These are phyloP conservation scores for Pleoardoris graminearum DNA, from an alignment of 2,329 filamentous ascomycete genomes.

Conservation along the genomic window DNA sequence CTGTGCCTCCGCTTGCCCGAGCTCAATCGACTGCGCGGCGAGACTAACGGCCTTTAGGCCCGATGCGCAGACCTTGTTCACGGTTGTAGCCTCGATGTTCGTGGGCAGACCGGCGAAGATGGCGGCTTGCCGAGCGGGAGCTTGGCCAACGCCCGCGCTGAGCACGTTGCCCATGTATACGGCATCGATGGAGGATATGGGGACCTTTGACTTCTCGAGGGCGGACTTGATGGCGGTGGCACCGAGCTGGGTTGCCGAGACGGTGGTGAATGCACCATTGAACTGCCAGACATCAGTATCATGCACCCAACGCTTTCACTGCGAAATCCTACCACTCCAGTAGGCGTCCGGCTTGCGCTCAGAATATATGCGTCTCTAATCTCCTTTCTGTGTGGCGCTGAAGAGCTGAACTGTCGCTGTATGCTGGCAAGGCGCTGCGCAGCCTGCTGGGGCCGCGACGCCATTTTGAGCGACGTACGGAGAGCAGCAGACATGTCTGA, in stretches of 20 bases:
- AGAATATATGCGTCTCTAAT: constrained; percentile 93
- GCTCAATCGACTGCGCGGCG: constrained; percentile 91
- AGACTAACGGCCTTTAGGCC: constrained; percentile 90
- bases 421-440: constrained; percentile 39
- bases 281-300: constrained; percentile 65
- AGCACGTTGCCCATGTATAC: constrained; percentile 99
- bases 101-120: constrained; percentile 84
- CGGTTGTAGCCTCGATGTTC: constrained; percentile 83
- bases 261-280: constrained; percentile 84
- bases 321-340: constrained; percentile 68
- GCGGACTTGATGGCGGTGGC: constrained; percentile 91
- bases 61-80: constrained; percentile 98
- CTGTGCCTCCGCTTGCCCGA: constrained; percentile 85
- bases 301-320: too few species aligned
- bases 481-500: constrained; percentile 38
- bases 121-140: constrained; percentile 86
- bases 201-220: constrained; percentile 81
- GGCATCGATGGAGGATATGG: constrained; percentile 78
- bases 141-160: constrained; percentile 80
- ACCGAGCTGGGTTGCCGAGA: constrained; percentile 85
- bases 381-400: constrained; percentile 56
- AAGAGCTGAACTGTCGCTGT: constrained; percentile 44
- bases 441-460: constrained; percentile 40
- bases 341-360: constrained; percentile 86
- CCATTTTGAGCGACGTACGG: constrained; percentile 40